Evolutionary conservation across 1,284 basidiomycete species (phyloP).

Genomic region (Stereum hirsutum): DNA sequence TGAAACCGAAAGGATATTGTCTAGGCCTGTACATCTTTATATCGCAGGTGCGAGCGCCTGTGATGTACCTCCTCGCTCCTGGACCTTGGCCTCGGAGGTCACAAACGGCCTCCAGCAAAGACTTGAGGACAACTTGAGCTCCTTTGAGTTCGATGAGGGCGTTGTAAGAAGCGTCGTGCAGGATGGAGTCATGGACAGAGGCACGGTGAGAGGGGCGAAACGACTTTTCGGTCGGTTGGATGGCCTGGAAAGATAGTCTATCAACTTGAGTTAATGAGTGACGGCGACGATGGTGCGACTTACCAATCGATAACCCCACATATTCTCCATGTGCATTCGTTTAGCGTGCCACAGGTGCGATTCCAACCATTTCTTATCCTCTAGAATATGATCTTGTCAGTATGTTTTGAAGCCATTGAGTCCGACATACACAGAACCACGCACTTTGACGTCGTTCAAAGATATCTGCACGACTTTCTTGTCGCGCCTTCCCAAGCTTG

Average conservation of each 20-base stretch:
- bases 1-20: conserved; percentile 59
- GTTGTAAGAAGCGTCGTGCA: conserved; percentile 85
- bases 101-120: conserved; percentile 47
- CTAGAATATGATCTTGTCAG: conserved; percentile 19
- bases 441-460: conserved; percentile 62
- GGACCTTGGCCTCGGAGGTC: conserved; percentile 52
- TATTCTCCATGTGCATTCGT: conserved; percentile 83
- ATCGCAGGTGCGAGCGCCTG: conserved; percentile 49
- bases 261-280: no score
- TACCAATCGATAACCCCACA: conserved; percentile 86
- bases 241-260: conserved; percentile 37
- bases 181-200: conserved; percentile 70
- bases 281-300: not conserved
- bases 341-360: conserved; percentile 95
- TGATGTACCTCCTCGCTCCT: conserved; percentile 51
- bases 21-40: conserved; percentile 56
- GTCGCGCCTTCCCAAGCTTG: conserved; percentile 50
- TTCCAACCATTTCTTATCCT: conserved; percentile 82
- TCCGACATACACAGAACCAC: conserved; percentile 17
- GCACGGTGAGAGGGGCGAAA: conserved; percentile 86
- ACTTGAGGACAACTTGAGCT: conserved; percentile 40
- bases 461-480: conserved; percentile 37
- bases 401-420: not conserved
- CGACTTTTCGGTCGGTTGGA: conserved; percentile 82
- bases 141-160: conserved; percentile 69